These are phyloP conservation scores for Brettanomyces naardenensis DNA, from an alignment of 805 yeast species.

Conservation along the genomic window DNA sequence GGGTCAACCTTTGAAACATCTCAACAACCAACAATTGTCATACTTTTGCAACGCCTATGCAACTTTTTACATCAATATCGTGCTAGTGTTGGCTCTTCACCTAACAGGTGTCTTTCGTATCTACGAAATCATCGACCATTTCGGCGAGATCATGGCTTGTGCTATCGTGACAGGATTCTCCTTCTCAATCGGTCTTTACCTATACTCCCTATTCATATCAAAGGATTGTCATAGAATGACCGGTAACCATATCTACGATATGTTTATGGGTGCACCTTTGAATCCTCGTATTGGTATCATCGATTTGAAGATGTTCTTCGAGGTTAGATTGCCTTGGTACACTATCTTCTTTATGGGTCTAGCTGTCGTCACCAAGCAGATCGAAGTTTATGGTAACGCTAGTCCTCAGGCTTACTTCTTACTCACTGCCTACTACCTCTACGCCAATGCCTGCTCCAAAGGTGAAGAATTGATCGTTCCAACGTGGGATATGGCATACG, in stretches of 20 bases:
- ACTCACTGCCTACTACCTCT: constrained; percentile 82
- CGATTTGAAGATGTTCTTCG: constrained; percentile 95
- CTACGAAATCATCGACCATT: constrained; percentile 67
- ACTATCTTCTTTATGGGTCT: constrained; percentile 71
- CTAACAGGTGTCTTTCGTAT: constrained; percentile 66
- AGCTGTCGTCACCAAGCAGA: constrained; percentile 71
- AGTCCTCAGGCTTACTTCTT: constrained; percentile 69
- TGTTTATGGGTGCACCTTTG: constrained; percentile 96
- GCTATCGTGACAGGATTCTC: constrained; percentile 75
- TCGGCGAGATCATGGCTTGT: constrained; percentile 89
- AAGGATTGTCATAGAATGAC: constrained; percentile 86
- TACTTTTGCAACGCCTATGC: constrained; percentile 91
- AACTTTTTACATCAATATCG: constrained; percentile 67
- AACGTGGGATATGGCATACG: constrained; percentile 99
- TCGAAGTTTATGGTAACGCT: constrained; percentile 71
- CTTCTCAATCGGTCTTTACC: constrained; percentile 62
- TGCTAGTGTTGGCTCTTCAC: constrained; percentile 54
- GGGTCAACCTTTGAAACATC: constrained; percentile 86
- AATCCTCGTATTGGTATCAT: constrained; percentile 91
- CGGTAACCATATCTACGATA: constrained; percentile 82
- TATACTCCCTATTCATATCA: constrained; percentile 54
- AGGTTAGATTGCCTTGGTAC: constrained; percentile 96
- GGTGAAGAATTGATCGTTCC: constrained; percentile 98
- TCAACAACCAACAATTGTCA: constrained; percentile 73
- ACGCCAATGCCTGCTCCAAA: constrained; percentile 94